A percentile compares a stretch with the other conserved stretches of the same genome.
Conservation (phyloP, 2,329 filamentous ascomycete species). For the Monilinia fructicola region DNA sequence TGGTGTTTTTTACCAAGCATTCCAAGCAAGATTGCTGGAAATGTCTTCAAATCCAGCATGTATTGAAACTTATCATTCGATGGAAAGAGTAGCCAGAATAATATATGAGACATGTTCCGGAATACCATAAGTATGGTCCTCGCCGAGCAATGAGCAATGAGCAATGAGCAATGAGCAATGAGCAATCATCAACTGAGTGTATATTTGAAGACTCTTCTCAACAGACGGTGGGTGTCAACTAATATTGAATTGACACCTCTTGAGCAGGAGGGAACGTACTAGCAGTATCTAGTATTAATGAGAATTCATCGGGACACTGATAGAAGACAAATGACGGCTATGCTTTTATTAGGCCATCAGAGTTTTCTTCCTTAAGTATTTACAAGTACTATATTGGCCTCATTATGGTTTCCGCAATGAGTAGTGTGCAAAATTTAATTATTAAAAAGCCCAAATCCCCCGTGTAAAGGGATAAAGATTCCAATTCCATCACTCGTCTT, state of each 20-base stretch:
- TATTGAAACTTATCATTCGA: neutral
- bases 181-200: neutral
- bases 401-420: neutral
- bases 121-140: neutral
- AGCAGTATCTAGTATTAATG: neutral
- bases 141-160: neutral
- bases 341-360: neutral
- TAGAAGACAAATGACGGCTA: no score
- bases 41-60: no score
- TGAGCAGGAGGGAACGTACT: neutral
- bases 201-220: neutral
- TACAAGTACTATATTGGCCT: neutral
- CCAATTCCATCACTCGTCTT: neutral
- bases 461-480: neutral
- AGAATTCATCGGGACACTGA: neutral
- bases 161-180: neutral
- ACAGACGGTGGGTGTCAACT: no score
- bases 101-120: neutral
- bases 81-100: neutral
- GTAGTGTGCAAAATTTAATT: neutral
- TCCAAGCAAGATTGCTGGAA: neutral
- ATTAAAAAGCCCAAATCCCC: neutral
- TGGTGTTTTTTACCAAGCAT: no score
- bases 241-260: neutral
- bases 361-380: neutral